Conservation (phyloP, 176 grass and related monocot species). For the Phragmites australis region DNA sequence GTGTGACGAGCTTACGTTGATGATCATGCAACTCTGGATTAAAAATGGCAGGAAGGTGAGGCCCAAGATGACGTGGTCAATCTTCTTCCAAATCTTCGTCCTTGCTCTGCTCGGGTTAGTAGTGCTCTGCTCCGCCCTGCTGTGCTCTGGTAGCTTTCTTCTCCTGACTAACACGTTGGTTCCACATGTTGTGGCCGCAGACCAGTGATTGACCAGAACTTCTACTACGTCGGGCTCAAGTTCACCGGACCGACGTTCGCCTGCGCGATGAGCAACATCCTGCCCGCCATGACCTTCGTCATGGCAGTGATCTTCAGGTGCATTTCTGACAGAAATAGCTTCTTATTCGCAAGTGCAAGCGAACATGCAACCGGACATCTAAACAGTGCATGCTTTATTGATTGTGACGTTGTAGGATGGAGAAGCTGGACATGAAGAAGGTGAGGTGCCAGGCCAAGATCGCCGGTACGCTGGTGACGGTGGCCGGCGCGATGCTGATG, state of each 20-base stretch:
- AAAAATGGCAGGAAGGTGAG: constrained; percentile 60
- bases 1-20: background rate
- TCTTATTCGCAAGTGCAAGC: background rate
- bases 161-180: background rate
- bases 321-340: background rate
- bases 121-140: background rate
- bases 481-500: constrained; percentile 96
- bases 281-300: constrained; percentile 92
- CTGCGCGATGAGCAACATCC: constrained; percentile 96
- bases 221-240: constrained; percentile 84
- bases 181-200: constrained; percentile 20
- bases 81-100: constrained; percentile 85
- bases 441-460: constrained; percentile 85
- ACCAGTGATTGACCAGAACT: constrained; percentile 93
- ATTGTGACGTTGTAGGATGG: constrained; percentile 51
- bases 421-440: constrained; percentile 74
- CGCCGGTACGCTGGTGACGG: constrained; percentile 71
- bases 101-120: constrained; percentile 77
- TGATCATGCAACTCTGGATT: background rate
- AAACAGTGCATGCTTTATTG: background rate
- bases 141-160: too few species aligned
- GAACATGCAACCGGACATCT: background rate
- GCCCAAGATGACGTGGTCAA: constrained; percentile 77
- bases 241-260: constrained; percentile 83
- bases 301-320: constrained; percentile 87